These are phyloP conservation scores for Clohesyomyces aquaticus DNA, from an alignment of 495 filamentous ascomycete species.

Conservation along the genomic window DNA sequence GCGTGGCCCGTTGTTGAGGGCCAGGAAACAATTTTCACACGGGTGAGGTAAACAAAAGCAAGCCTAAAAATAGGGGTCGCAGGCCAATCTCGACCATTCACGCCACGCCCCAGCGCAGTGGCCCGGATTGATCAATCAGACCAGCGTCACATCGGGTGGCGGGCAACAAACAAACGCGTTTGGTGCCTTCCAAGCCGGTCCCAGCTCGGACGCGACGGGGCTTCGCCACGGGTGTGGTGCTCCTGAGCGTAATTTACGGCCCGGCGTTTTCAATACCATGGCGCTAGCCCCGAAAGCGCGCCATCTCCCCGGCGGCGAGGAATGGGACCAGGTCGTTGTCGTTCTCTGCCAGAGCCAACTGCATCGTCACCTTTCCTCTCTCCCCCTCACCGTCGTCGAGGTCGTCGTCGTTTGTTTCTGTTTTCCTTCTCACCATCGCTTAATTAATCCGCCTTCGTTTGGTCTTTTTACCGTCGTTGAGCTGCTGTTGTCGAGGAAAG, in stretches of 20 bases:
- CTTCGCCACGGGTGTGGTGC: neutral
- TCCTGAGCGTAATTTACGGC: neutral
- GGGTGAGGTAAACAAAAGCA: constrained; percentile 11
- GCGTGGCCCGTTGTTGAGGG: neutral
- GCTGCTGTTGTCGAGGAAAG: no score
- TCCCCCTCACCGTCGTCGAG: constrained; percentile 1
- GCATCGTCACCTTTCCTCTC: constrained; percentile 23
- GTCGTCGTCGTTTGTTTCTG: constrained; percentile 9
- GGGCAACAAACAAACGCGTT: neutral
- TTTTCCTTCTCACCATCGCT: constrained; percentile 33
- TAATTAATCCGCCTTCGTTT: constrained; percentile 34
- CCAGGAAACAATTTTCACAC: neutral
- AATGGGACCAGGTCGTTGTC: neutral
- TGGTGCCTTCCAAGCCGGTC: no score
- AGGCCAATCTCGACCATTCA: neutral
- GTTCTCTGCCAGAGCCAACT: constrained; percentile 9
- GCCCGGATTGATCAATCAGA: neutral
- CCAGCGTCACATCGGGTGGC: neutral
- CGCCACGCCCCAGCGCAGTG: constrained; percentile 3
- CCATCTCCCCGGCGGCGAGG: neutral
- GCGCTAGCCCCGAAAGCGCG: neutral
- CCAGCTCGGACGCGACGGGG: no score
- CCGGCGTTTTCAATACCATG: neutral
- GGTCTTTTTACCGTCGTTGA: constrained; percentile 1
- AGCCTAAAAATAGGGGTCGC: constrained; percentile 15